phyloP scores from a whole-genome alignment of 129 eudicot species.

The Lonicera japonica region DNA sequence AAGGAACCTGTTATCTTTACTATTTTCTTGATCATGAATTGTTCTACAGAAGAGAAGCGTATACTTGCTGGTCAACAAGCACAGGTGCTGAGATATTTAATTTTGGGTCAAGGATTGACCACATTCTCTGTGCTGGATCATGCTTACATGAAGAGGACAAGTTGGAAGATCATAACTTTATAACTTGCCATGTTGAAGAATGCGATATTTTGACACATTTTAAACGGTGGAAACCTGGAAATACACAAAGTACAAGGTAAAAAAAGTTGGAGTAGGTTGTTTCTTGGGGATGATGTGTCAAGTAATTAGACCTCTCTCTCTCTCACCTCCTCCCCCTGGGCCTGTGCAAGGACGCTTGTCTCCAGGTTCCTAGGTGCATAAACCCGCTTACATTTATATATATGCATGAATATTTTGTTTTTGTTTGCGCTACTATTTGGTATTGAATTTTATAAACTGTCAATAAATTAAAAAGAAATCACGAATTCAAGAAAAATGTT shows the following conservation, averaged over 20 bases:
- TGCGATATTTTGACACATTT: slow-evolving; percentile 79
- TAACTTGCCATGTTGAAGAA: slow-evolving; percentile 80
- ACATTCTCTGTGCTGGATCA: slow-evolving; percentile 65
- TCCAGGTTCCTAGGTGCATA: no score
- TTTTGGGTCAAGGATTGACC: slow-evolving; percentile 92
- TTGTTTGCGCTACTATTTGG: no score
- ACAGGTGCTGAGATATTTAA: slow-evolving; percentile 90
- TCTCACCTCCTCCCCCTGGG: no score
- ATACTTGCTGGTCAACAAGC: slow-evolving; percentile 84
- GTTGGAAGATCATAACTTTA: slow-evolving; percentile 51
- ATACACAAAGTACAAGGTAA: slow-evolving; percentile 44
- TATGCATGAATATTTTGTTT: no score
- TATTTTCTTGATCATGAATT: slow-evolving; percentile 1
- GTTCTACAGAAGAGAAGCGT: slow-evolving; percentile 69
- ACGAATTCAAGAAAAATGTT: no score
- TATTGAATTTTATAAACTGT: no score
- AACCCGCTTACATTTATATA: no score
- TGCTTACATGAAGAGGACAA: slow-evolving; percentile 61
- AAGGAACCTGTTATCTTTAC: neutral
- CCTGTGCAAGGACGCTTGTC: no score
- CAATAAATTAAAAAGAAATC: no score
- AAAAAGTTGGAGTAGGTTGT: neutral
- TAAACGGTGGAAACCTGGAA: slow-evolving; percentile 85
- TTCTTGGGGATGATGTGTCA: neutral
- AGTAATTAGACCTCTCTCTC: neutral